Evolutionary conservation across 805 yeast genomes (phyloP), one percentile per base, ranked within the genome.

Genomic region (Starmerella asiatica): DNA sequence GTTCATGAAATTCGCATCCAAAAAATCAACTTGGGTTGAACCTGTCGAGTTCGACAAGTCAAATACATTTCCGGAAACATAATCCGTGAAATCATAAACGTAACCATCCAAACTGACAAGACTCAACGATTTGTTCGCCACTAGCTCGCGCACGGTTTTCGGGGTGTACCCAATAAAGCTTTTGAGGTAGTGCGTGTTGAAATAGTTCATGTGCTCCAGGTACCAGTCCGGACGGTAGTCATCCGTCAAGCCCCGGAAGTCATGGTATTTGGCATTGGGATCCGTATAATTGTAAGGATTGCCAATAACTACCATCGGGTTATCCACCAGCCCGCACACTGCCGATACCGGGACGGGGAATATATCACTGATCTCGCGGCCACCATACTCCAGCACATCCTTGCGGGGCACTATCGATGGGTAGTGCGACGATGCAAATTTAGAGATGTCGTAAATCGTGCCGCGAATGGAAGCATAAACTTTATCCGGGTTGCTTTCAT

Each of bases 221-320:
- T 62, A 63, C 68, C 68, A 63, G 39, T 63, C 67, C 2, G 68
- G 68, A 3, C 67, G 53, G 19, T 56, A 61, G 37, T 63, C 67
- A 32, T 56, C 53, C 6, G 53, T 54, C 40, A 55, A 60, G 21
- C 50, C 51, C n/a, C 68, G 45, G 52, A 63, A 63, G 40, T 63
- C 68, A 38, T 63, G 68, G 38, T 63, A 63, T 27, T 38, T 44
- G 1, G 64, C 65, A 37, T 62, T 63, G 16, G 51, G 30, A 39
- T 63, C 68, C 1, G 65, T 50, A 39, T 56, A 59, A 43, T 63
- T 64, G 21, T 51, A 39, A 2, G 59, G 57, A 33, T 58, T 51
- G 3, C 60, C 58, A n/a, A 49, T 45, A 3, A 48, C 52, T 17
- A 60, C 45, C 40, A 48, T 50, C 16, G 51, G 55, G 30, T 51